Conservation (phyloP, 2,329 filamentous ascomycete species). For the Harringtonia lauricola region DNA sequence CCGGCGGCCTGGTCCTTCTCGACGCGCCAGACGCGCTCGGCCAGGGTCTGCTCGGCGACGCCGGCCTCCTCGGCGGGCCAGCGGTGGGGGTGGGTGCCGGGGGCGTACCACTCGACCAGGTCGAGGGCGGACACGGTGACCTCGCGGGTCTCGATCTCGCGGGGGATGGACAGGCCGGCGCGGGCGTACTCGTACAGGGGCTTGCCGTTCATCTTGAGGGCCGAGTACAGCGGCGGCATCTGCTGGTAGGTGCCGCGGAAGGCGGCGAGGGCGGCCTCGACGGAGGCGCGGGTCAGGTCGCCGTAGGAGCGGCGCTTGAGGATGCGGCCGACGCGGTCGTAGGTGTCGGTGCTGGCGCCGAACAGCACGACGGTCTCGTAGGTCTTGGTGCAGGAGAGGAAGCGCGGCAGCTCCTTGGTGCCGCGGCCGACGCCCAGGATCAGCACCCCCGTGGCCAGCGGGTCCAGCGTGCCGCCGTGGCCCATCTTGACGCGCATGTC, state of each 20-base stretch:
- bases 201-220: conserved; percentile 87
- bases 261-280: conserved; percentile 62
- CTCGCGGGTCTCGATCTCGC: conserved; percentile 69
- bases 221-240: conserved; percentile 85
- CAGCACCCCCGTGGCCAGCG: conserved; percentile 84
- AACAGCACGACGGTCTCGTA: conserved; percentile 89
- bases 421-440: conserved; percentile 80
- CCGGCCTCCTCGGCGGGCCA: conserved; percentile 75
- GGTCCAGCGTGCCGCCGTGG: conserved; percentile 91
- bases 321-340: conserved; percentile 78
- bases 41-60: conserved; percentile 62
- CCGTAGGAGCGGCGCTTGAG: conserved; percentile 64
- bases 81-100: conserved; percentile 65
- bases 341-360: conserved; percentile 84
- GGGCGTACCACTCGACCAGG: conserved; percentile 74
- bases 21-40: conserved; percentile 57
- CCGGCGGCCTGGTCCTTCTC: conserved; percentile 43
- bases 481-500: conserved; percentile 78
- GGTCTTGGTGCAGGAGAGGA: conserved; percentile 80
- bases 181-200: conserved; percentile 92
- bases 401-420: conserved; percentile 70
- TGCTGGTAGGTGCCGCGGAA: conserved; percentile 83
- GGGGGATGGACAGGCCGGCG: conserved; percentile 74
- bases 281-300: conserved; percentile 67
- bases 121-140: conserved; percentile 72